A percentile compares a stretch with the other conserved stretches of the same genome.
Conservation (phyloP, 805 yeast species). For the Saturnispora gosingensis region DNA sequence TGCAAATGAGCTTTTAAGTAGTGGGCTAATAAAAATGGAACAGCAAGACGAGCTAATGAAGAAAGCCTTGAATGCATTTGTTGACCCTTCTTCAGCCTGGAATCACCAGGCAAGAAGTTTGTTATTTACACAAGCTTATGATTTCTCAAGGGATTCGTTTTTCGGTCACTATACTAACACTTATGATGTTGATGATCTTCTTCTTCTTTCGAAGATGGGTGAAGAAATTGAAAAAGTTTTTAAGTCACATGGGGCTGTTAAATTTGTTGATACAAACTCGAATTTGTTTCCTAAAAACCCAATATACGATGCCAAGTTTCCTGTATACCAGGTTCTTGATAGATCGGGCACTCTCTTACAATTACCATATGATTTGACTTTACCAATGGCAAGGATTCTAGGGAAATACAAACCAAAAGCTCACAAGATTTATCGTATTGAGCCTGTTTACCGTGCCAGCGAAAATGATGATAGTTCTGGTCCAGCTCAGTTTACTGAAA, state of each 20-base stretch:
- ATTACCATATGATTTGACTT: slow-evolving; percentile 78
- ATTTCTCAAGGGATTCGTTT: slow-evolving; percentile 73
- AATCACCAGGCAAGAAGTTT: slow-evolving; percentile 85
- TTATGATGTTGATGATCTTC: slow-evolving; percentile 35
- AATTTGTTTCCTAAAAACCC: slow-evolving; percentile 76
- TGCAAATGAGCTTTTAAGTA: slow-evolving; percentile 63
- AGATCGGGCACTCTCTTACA: slow-evolving; percentile 81
- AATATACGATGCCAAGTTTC: slow-evolving; percentile 50
- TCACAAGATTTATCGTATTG: slow-evolving; percentile 63
- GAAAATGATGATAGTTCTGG: slow-evolving; percentile 52
- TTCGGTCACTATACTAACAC: slow-evolving; percentile 46
- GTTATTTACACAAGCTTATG: slow-evolving; percentile 75
- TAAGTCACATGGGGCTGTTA: slow-evolving; percentile 78
- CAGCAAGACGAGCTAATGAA: slow-evolving; percentile 85
- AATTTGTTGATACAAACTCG: slow-evolving; percentile 48
- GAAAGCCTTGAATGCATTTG: slow-evolving; percentile 75
- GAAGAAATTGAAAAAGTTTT: slow-evolving; percentile 56
- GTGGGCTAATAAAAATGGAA: slow-evolving; percentile 80
- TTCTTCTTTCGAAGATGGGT: slow-evolving; percentile 52
- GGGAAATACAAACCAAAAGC: slow-evolving; percentile 51
- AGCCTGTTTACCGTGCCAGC: slow-evolving; percentile 70
- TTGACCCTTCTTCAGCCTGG: slow-evolving; percentile 91
- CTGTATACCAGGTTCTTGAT: slow-evolving; percentile 74
- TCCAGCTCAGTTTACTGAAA: slow-evolving; percentile 70
- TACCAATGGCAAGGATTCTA: slow-evolving; percentile 80